Base-by-base conservation (phyloP, 768 basidiomycete species). In the Cystofilobasidium ferigula region DNA sequence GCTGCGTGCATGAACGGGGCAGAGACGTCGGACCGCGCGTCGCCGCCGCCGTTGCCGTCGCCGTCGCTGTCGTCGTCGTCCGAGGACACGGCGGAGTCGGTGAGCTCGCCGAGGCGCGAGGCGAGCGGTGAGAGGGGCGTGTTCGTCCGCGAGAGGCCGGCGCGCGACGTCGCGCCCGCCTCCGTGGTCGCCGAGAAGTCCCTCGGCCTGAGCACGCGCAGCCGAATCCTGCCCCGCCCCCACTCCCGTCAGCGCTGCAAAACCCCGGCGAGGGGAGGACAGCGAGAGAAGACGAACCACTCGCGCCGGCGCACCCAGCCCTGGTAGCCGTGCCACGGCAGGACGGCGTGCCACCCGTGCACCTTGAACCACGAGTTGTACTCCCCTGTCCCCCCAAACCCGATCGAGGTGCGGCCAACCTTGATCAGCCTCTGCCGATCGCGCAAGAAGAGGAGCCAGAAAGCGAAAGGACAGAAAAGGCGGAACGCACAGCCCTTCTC, bases 281-380 rank as follows among this genome's bases (percentile, higher is more conserved):
- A 24, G 48, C 53, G 20, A 38, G 22, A 48, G 20, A 40, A 10
- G 13, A 54, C 59, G 10, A 16, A 67, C 65, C 65, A 67, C 24
- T 67, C 60, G 10, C 65, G 48, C 16, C 65, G 26, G 9, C 65
- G 60, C 7, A 67, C 65, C 65, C 65, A 67, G 4, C 65, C 65
- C 24, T 67, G 60, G 58, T 59, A 67, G 7, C 65, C 65, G 53
- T 67, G 65, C 65, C 65, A 67, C 13, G 65, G 65, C 1, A 67
- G 51, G 30, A 62, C 53, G 28, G 53, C 45, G 42, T 67, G 65
- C 65, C 65, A 67, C 9, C 65, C 65, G 16, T 36, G 42, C 24
- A 32, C 26, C 13, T 60, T 36, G 53, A 67, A 67, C 26, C 40
- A 61, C 14, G 65, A 54, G 56, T 67, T 67, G 61, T 67, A 67